phyloP scores from a whole-genome alignment of 257 asterid species.

The Forsythia viridissima region DNA sequence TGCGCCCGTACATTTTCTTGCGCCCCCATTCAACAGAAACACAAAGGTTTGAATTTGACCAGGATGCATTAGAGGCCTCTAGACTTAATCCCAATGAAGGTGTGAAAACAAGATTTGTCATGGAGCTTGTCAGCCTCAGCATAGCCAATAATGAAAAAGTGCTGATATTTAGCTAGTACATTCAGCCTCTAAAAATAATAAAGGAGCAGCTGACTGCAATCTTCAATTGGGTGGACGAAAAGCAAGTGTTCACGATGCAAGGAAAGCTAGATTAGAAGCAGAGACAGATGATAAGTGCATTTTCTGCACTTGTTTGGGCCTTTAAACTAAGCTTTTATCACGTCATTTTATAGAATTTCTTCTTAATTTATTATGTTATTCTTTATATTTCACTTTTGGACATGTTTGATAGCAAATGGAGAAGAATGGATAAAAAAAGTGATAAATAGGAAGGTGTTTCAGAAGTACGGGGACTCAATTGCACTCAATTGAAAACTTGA shows the following conservation, averaged over 20 bases:
- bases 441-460: no score
- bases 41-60: constrained; percentile 18
- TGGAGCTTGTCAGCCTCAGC: constrained; percentile 47
- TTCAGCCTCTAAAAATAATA: constrained; percentile 40
- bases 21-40: constrained; percentile 15
- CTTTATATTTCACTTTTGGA: no score
- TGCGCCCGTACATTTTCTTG: constrained; percentile 43
- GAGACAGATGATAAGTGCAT: no score
- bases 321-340: no score
- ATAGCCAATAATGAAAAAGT: constrained; percentile 42
- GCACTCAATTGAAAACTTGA: no score
- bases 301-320: no score
- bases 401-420: no score
- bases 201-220: constrained; percentile 29
- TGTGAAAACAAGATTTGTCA: constrained; percentile 44
- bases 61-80: constrained; percentile 28
- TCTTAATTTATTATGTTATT: no score
- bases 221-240: constrained; percentile 38
- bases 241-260: constrained; percentile 31
- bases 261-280: constrained; percentile 34
- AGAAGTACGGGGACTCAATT: no score
- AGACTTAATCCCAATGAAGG: constrained; percentile 43
- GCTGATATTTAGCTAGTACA: constrained; percentile 51
- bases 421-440: no score
- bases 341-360: no score